Evolutionary conservation across 768 basidiomycete genomes (phyloP), one percentile per base, ranked within the genome.

Genomic region (Suillus plorans): DNA sequence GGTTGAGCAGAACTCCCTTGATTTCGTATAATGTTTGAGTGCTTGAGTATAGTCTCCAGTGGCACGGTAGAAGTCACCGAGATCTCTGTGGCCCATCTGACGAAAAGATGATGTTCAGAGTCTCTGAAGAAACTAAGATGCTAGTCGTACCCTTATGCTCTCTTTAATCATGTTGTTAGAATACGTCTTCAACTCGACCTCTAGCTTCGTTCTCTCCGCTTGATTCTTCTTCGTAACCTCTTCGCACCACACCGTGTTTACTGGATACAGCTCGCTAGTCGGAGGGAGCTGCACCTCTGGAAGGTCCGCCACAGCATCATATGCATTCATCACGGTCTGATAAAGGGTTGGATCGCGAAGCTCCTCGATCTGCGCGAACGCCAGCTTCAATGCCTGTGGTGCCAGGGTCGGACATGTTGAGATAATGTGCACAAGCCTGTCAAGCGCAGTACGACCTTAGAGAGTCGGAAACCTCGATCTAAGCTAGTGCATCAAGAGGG

Each of bases 131-230:
- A 56, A 39, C 18, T 52, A 34, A 56, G 49, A 56, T 39, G 13
- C 62, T 7, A 20, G 45, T 52, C 84, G 73, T 74, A 97, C 95
- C 71, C 97, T 82, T 70, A 97, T 96, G 82, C 93, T 95, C 84
- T 99, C 97, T 78, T 97, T 99, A 82, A 99, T 97, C 89, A 98
- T 90, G 75, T 97, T 99, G 70, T 92, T 95, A 68, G 89, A 84
- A 73, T 98, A 98, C 13, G 91, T 93, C 85, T 95, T 96, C 72
- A 98, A 81, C 75, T 99, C 97, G 6, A 95, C 90, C 79, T 97
- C 96, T 64, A 97, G 80, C 74, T 90, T 93, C n/a, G 84, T 85
- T 64, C 81, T 82, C 72, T 96, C 94, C n/a, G 85, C 84, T 66
- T 82, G 79, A 70, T 91, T 94, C 76, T 84, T 86, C 66, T 84